These are phyloP conservation scores for Trichoderma erinaceum DNA, from an alignment of 495 filamentous ascomycete genomes.

Conservation along the genomic window DNA sequence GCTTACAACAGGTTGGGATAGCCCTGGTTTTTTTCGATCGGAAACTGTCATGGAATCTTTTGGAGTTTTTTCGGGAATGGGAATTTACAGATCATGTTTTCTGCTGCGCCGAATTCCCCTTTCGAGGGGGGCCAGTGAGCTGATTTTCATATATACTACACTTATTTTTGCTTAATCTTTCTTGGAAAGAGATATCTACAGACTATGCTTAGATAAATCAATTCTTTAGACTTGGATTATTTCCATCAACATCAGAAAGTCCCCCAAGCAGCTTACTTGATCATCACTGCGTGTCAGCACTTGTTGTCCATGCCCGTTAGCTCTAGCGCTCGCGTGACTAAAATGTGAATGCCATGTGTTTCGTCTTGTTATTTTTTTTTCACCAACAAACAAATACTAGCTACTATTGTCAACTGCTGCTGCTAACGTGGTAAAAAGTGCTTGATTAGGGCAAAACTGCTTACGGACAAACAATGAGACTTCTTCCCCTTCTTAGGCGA, in stretches of 20 bases:
- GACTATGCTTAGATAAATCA: not conserved
- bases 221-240: not conserved
- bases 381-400: no score
- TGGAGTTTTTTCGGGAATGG: not conserved
- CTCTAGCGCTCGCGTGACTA: no score
- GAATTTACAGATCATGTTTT: not conserved
- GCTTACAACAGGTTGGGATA: slow-evolving; percentile 1
- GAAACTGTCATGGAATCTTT: not conserved
- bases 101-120: not conserved
- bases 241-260: not conserved
- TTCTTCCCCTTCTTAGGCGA: no score
- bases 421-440: no score
- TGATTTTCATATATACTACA: not conserved
- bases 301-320: not conserved
- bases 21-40: not conserved
- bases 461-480: no score
- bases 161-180: not conserved
- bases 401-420: no score
- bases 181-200: not conserved
- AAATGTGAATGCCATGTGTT: no score
- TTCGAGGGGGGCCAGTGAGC: not conserved
- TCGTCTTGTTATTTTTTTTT: no score
- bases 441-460: no score
- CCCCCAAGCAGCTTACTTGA: not conserved
- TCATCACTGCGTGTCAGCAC: not conserved